Evolutionary conservation across 345 rosid species (phyloP), one percentile per base, ranked within the genome.

Genomic region (Hypericum androsaemum): DNA sequence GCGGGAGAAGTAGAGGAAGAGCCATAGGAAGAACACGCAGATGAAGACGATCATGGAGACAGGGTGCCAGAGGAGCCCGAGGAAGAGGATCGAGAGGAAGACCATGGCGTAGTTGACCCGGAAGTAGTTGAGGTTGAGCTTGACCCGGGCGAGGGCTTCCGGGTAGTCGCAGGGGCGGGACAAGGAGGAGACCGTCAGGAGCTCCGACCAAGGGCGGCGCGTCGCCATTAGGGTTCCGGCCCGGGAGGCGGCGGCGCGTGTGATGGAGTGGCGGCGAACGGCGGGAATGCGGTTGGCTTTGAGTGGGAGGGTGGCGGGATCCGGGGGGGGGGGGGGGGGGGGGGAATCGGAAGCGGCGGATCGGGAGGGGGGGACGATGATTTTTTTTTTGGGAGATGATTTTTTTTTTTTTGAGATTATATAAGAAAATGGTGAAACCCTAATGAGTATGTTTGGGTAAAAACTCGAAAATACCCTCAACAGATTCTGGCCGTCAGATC

Each of bases 21-120:
- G 12, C 88, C 88, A 79, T 2, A 76, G 64, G 32, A 58, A 41
- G 61, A 77, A 62, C 78, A 69, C 50, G 64, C 71, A 36, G 13
- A 66, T 7, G 53, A 79, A 63, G 68, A 72, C 52, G 6, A 74
- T 46, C 56, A 82, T 53, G 43, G 81, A 71, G 40, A 71, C n/a
- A 0, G 88, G 90, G 39, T 73, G 76, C 84, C 77, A 82, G 0
- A 84, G 75, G 48, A 80, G 59, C 77, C 64, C 67, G 64, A 77
- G 56, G 64, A 82, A 62, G 59, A 84, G 64, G 10, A 65, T 43
- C 37, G 62, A 39, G 14, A 71, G 36, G 12, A 67, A 45, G 54
- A 82, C 35, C 22, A 75, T 60, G 45, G 64, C 59, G 41, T 75
- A 80, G 67, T 84, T 88, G 52, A 58, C 51, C 45, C 76, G 69